phyloP scores from a whole-genome alignment of 371 early-diverging fungal species.

The Mucor irregularis region DNA sequence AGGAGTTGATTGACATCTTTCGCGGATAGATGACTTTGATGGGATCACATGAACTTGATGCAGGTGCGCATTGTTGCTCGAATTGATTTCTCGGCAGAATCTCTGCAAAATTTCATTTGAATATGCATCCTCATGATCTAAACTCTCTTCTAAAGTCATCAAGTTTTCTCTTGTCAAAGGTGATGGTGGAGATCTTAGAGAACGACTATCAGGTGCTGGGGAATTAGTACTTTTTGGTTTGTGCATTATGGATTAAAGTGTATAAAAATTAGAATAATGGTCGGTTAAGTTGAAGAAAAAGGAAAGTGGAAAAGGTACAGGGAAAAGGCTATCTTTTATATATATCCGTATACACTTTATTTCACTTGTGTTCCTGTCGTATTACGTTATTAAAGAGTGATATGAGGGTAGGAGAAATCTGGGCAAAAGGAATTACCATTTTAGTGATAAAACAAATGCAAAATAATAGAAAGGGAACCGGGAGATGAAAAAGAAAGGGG shows the following conservation, averaged over 20 bases:
- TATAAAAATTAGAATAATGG: background rate
- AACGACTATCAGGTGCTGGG: no score
- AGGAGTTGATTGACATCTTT: slow-evolving; percentile 1
- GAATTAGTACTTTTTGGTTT: background rate
- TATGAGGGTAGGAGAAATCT: background rate
- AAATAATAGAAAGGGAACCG: background rate
- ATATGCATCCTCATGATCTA: background rate
- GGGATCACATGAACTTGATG: no score
- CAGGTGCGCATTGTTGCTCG: background rate
- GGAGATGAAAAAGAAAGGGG: background rate
- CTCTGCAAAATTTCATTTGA: slow-evolving; percentile 8
- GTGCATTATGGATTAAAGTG: background rate
- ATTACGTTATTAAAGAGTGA: background rate
- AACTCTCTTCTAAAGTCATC: background rate
- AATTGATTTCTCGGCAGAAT: slow-evolving; percentile 7
- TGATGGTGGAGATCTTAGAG: background rate
- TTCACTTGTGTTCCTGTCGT: background rate
- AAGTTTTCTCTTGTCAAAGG: slow-evolving; percentile 23
- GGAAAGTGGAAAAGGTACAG: background rate
- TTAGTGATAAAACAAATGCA: background rate
- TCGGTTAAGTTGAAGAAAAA: no score
- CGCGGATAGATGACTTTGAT: background rate
- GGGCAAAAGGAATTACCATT: slow-evolving; percentile 1
- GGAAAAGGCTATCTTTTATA: background rate
- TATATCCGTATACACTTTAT: no score